Conservation (phyloP, 306 rosid genomes). For the Begonia masoniana region DNA sequence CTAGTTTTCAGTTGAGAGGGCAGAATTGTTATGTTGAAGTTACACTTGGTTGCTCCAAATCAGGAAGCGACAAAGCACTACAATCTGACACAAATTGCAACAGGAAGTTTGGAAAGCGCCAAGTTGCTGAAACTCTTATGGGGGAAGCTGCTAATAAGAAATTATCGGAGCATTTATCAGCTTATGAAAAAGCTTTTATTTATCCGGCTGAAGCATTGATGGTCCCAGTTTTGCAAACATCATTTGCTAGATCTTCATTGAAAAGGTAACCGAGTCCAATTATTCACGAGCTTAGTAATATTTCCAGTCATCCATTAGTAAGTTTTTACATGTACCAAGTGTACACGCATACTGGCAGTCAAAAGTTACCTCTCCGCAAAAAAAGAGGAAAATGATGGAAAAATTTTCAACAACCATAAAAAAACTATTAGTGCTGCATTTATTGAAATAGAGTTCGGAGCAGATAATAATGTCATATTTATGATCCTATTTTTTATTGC, state of each 20-base stretch:
- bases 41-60: constrained; percentile 66
- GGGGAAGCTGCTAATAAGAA: constrained; percentile 70
- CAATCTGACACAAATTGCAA: constrained; percentile 32
- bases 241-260: constrained; percentile 71
- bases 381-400: no score
- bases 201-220: constrained; percentile 91
- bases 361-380: no score
- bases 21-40: constrained; percentile 88
- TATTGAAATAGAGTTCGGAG: no score
- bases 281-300: constrained; percentile 1
- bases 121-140: constrained; percentile 36
- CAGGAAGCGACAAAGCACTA: constrained; percentile 35
- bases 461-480: no score
- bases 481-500: no score
- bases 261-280: constrained; percentile 36
- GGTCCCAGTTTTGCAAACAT: constrained; percentile 68
- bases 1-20: constrained; percentile 70
- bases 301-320: not conserved
- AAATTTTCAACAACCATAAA: no score
- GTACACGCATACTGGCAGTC: not conserved
- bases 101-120: constrained; percentile 38
- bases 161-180: constrained; percentile 31
- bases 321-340: not conserved
- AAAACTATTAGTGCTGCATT: no score
- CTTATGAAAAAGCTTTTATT: constrained; percentile 59